Evolutionary conservation across 1,284 basidiomycete genomes (phyloP).

Genomic region (Ceratobasidium sp.): DNA sequence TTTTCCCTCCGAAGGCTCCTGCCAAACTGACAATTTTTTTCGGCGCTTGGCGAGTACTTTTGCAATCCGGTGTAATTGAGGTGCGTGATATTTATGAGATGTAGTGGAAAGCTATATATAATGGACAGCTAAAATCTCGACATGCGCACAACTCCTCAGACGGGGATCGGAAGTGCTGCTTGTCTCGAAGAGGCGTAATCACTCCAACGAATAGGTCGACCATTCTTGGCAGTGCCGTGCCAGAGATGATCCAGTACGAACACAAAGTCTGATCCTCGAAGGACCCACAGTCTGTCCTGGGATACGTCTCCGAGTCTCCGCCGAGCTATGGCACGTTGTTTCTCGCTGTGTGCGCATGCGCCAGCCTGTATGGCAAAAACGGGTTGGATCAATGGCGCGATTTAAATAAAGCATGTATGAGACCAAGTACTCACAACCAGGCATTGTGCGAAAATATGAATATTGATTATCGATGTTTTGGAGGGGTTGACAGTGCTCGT

Average conservation of each 20-base stretch:
- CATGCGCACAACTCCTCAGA: no score
- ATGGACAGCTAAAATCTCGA: no score
- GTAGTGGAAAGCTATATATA: no score
- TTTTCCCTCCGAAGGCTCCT: no score
- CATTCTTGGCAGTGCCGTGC: constrained; percentile 11
- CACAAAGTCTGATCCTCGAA: constrained; percentile 1
- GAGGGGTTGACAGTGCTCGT: background rate
- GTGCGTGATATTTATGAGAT: no score
- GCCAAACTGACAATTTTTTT: no score
- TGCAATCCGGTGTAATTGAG: no score
- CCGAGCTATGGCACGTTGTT: background rate
- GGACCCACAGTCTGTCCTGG: background rate
- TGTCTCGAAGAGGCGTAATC: no score
- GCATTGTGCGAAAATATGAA: constrained; percentile 5
- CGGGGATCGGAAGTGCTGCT: background rate
- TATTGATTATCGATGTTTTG: background rate
- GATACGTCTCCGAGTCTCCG: background rate
- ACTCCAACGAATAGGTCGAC: constrained; percentile 19
- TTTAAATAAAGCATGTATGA: background rate
- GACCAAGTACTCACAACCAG: constrained; percentile 23
- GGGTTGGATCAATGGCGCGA: no score
- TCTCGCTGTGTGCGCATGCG: constrained; percentile 19
- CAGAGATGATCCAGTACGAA: constrained; percentile 16
- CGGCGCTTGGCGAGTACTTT: no score
- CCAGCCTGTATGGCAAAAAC: constrained; percentile 17